Percentiles rank a stretch among this genome's conserved stretches.
These are phyloP conservation scores for Teunomyces panamensis DNA, from an alignment of 805 yeast genomes.

Conservation along the genomic window DNA sequence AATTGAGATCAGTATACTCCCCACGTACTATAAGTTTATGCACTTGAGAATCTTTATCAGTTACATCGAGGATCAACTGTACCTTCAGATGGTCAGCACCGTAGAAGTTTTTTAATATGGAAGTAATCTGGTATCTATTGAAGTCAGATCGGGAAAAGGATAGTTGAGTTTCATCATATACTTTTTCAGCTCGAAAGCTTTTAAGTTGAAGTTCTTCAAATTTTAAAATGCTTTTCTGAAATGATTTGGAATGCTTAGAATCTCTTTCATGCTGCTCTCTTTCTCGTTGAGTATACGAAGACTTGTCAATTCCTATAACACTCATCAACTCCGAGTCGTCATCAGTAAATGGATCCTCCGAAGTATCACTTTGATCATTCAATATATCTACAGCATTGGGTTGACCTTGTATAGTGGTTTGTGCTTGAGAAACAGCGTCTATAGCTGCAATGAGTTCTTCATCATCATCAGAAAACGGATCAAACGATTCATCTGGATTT, in stretches of 20 bases:
- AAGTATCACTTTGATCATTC: neutral
- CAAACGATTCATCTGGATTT: constrained; percentile 13
- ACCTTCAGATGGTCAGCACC: constrained; percentile 25
- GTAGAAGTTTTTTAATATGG: constrained; percentile 29
- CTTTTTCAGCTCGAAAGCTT: neutral
- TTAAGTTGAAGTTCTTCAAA: constrained; percentile 6
- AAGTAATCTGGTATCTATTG: constrained; percentile 45
- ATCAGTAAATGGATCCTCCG: constrained; percentile 13
- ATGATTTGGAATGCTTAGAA: constrained; percentile 12
- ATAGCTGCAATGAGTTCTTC: constrained; percentile 13
- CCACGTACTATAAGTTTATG: constrained; percentile 56
- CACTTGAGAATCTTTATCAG: constrained; percentile 28
- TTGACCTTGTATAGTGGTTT: neutral
- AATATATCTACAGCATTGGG: neutral
- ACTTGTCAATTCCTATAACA: constrained; percentile 4
- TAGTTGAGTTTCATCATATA: constrained; percentile 11
- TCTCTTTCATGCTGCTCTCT: constrained; percentile 7
- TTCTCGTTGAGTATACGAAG: constrained; percentile 6
- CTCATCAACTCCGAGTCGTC: constrained; percentile 6
- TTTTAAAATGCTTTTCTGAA: constrained; percentile 8
- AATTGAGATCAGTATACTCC: constrained; percentile 53
- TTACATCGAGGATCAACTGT: constrained; percentile 57
- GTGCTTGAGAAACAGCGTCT: neutral
- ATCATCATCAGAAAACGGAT: constrained; percentile 33
- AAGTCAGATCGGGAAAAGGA: constrained; percentile 48